Percentiles rank a stretch among this genome's conserved stretches.
phyloP scores from a whole-genome alignment of 2,329 filamentous ascomycete species.

The Fusarium oxysporum region DNA sequence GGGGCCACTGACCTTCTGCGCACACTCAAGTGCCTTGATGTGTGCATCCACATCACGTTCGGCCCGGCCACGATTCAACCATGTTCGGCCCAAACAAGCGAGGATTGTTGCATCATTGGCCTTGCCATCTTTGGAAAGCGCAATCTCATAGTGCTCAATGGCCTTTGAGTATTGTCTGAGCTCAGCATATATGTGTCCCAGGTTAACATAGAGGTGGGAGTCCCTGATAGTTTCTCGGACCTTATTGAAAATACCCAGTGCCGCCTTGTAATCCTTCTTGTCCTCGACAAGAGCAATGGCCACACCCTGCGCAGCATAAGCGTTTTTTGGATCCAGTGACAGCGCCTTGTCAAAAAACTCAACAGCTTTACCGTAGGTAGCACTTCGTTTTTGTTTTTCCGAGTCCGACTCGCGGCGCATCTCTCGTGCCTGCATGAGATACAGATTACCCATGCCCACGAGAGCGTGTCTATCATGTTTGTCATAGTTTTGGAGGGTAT shows the following conservation, averaged over 20 bases:
- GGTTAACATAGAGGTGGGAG: conserved; percentile 87
- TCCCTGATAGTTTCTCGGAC: conserved; percentile 92
- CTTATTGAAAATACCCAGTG: conserved; percentile 89
- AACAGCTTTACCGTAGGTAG: conserved; percentile 89
- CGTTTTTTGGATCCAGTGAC: conserved; percentile 93
- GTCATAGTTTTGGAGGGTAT: conserved; percentile 92
- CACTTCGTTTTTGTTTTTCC: conserved; percentile 90
- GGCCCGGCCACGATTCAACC: conserved; percentile 80
- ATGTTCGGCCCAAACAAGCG: conserved; percentile 87
- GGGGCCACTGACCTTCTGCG: conserved; percentile 66
- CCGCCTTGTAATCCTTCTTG: conserved; percentile 86
- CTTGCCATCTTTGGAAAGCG: conserved; percentile 81
- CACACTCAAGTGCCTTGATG: conserved; percentile 68
- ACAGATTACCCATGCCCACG: conserved; percentile 96
- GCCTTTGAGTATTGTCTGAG: conserved; percentile 90
- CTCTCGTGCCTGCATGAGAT: conserved; percentile 87
- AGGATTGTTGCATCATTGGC: conserved; percentile 80
- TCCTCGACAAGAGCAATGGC: conserved; percentile 95
- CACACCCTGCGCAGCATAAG: conserved; percentile 94
- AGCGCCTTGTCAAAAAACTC: conserved; percentile 99
- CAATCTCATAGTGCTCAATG: conserved; percentile 93
- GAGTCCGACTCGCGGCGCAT: conserved; percentile 92
- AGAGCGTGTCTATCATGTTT: conserved; percentile 98
- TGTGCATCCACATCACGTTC: conserved; percentile 70
- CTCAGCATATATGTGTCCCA: conserved; percentile 93